Base-by-base conservation (phyloP, 2,329 filamentous ascomycete genomes). In the Talaromyces sp. region DNA sequence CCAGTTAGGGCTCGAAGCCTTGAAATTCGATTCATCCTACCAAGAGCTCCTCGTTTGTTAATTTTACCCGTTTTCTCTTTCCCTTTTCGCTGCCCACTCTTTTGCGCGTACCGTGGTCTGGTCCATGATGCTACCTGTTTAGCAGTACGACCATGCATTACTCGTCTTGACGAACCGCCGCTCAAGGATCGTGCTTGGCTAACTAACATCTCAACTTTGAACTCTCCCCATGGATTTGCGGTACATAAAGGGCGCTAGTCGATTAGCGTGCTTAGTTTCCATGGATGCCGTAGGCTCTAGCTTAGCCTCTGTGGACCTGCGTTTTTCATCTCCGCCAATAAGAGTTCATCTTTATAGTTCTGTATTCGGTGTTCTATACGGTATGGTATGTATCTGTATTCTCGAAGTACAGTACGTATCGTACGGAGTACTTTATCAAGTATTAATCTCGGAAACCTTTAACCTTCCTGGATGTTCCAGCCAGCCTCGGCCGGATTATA, bases 261-360 rank as follows among this genome's bases (percentile, higher is more conserved):
- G 8, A n/a, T 11, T 56, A 56, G 53, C 21, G 33, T 25, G 21
- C 41, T 21, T 56, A 40, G 54, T 36, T 48, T 40, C 54, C 54
- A 48, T 19, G 43, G 35, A 22, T 40, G 43, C 43, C 58, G 60
- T 58, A 62, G 59, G 54, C 65, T 61, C 50, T 35, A 35, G 48
- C 48, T 37, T 39, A 52, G 48, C 21, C 33, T 19, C 15, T 52
- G 48, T 52, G 48, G 48, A 52, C 48, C 48, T 52, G 48, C 48
- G 48, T 52, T 33, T n/a, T 11, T 37, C 33, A 52, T 39, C 11
- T 39, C 19, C 33, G 19, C 48, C 48, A 52, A 52, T 52, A n/a
- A 52, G 17, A n/a, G 2, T 22, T 19, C 21, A 39, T 39, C 6
- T 21, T 25, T 22, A 25, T 39, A 52, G n/a, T 52, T 52, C 21